A percentile compares a stretch with the other conserved stretches of the same genome.
Evolutionary conservation across 108 stramenopile genomes (phyloP).

Genomic region (Fistulifera solaris): DNA sequence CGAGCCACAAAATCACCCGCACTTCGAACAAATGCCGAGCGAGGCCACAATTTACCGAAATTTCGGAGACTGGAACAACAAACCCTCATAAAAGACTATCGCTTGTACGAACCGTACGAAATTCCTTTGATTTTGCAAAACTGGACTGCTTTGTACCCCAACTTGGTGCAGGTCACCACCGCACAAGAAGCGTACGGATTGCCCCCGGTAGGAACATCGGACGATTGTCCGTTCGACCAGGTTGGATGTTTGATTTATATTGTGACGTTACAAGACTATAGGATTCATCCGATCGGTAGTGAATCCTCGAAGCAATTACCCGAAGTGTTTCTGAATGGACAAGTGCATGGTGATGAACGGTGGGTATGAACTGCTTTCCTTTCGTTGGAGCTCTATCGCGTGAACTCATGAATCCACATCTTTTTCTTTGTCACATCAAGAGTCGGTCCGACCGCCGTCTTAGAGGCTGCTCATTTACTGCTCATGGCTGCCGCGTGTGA

Average conservation of each 20-base stretch:
- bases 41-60: too few species aligned
- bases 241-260: conserved; percentile 75
- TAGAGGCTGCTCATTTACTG: conserved; percentile 35
- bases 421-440: conserved; percentile 3
- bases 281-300: conserved; percentile 51
- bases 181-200: conserved; percentile 66
- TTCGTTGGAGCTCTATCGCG: neutral
- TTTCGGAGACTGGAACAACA: neutral
- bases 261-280: conserved; percentile 65
- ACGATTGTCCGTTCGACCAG: conserved; percentile 43
- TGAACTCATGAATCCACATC: neutral
- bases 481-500: conserved; percentile 71
- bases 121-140: conserved; percentile 19
- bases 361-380: neutral
- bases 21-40: too few species aligned
- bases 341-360: conserved; percentile 91
- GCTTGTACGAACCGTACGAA: conserved; percentile 23
- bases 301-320: conserved; percentile 49
- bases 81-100: conserved; percentile 10
- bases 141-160: conserved; percentile 42
- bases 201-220: conserved; percentile 50
- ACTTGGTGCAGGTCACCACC: conserved; percentile 50
- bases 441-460: conserved; percentile 77
- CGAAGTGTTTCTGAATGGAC: conserved; percentile 89
- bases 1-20: too few species aligned